Evolutionary conservation across 768 basidiomycete species (phyloP), one percentile per base, ranked within the genome.

Genomic region (Leccinum barrowsii): DNA sequence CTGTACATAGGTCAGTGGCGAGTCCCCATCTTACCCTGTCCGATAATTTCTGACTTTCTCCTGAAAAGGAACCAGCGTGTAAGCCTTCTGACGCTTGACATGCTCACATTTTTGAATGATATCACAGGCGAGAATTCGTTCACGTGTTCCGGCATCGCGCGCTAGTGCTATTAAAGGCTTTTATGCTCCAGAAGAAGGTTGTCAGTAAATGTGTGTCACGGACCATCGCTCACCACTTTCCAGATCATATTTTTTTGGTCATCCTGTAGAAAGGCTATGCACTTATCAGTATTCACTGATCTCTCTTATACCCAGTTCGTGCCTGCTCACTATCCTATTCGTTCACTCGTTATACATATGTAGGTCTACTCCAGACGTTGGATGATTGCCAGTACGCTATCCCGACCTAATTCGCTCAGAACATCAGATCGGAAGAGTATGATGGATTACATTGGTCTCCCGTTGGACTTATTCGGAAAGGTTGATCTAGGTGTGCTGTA

Each of bases 281-380:
- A 98, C 94, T 24, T 98, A 93, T 69, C 97, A 99, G 71, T 99
- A 99, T 72, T 96, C 94, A 0, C 80, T 98, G n/a, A 83, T 97
- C 51, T 94, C 96, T 0, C 79, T 98, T 7, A 81, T 98, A 59
- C 96, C 96, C 10, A 90, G 92, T 92, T 48, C 24, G 58, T 63
- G 54, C 24, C 10, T 24, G 48, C 5, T 7, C n/a, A 24, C 49
- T 7, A 28, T 24, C 44, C 47, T 15, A 56, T 47, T 12, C 55
- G 50, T n/a, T 56, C 13, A 32, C 62, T 63, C 52, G 58, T 26
- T 10, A 6, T 34, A 34, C 12, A 34, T 55, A 24, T 15, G 4
- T 60, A 93, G 92, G 91, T 28, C 81, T 99, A 6, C 77, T 99
- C 42, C 90, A 96, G 71, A 87, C 86, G 4, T 77, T 99, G 42